Evolutionary conservation across 345 rosid genomes (phyloP).

Genomic region (Citrus sp.): DNA sequence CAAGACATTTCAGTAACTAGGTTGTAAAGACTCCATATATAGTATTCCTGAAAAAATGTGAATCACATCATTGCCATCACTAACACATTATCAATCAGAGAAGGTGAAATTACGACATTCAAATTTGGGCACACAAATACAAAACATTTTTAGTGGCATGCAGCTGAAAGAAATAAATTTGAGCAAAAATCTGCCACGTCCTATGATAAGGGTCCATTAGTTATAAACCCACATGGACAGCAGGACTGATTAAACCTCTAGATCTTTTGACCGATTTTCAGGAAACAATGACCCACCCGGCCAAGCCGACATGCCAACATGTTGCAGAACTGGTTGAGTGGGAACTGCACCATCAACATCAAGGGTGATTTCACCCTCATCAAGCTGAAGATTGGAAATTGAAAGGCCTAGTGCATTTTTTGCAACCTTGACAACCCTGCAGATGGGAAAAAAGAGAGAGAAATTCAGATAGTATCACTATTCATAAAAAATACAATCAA

Average conservation of each 20-base stretch:
- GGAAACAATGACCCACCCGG: constrained; percentile 54
- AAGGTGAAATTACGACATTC: neutral
- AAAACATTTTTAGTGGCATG: neutral
- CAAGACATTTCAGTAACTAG: neutral
- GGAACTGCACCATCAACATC: constrained; percentile 88
- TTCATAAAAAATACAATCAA: neutral
- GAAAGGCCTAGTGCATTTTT: constrained; percentile 53
- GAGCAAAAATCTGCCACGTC: constrained; percentile 1
- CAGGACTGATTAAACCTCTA: neutral
- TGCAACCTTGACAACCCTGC: constrained; percentile 65
- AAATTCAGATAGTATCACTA: neutral
- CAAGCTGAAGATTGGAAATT: constrained; percentile 60
- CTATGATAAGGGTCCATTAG: neutral
- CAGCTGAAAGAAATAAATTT: neutral
- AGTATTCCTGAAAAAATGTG: neutral
- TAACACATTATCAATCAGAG: neutral
- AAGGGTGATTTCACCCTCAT: constrained; percentile 81
- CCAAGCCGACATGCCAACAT: constrained; percentile 93
- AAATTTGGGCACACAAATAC: neutral
- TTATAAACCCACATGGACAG: neutral
- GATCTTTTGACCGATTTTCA: constrained; percentile 1
- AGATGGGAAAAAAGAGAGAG: constrained; percentile 4
- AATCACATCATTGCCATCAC: neutral
- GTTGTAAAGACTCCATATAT: neutral
- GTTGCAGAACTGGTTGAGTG: constrained; percentile 86